Evolutionary conservation across 805 yeast species (phyloP), one percentile per base, ranked within the genome.

Genomic region (Hemisphaericaspora nanyangensis): DNA sequence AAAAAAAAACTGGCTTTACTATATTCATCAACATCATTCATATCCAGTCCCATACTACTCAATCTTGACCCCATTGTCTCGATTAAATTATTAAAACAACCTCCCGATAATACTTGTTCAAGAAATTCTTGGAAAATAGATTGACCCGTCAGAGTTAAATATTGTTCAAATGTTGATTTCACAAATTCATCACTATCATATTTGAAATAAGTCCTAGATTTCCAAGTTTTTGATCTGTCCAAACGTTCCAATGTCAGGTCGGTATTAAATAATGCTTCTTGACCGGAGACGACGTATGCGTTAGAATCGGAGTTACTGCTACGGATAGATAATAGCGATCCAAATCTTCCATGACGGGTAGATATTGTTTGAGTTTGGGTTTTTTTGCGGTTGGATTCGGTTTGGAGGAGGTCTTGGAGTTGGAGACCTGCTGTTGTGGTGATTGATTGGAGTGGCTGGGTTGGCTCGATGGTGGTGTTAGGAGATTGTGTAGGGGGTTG

Each of bases 291-390:
- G 1, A 88, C 74, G 5, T 86, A 76, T 15, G 85, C 59, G 17
- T 43, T 53, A 20, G 79, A 68, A 38, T 80, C 80, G 17, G 74
- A 71, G 15, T 82, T 76, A 7, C 34, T 26, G n/a, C n/a, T n/a
- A 43, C 82, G 79, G 22, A 91, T 69, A 2, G 95, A 81, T 8
- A 89, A 60, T 45, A 90, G 65, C 0, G 97, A 81, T 1, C 99
- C 99, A 65, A 91, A 91, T 37, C 95, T 72, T 2, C 93, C 90
- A 55, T 91, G 99, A 34, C 99, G 73, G 1, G 87, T 72, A 1
- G 85, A 74, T 1, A 80, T 66, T 37, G 69, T 61, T 56, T 72
- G 74, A 20, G 68, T 65, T 35, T 79, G 70, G 25, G 58, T 54
- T 29, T 63, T 66, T 42, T 76, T 77, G 43, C 82, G 55, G 24